Evolutionary conservation across 2,329 filamentous ascomycete species (phyloP).

Genomic region (Trichophaea hybrida): DNA sequence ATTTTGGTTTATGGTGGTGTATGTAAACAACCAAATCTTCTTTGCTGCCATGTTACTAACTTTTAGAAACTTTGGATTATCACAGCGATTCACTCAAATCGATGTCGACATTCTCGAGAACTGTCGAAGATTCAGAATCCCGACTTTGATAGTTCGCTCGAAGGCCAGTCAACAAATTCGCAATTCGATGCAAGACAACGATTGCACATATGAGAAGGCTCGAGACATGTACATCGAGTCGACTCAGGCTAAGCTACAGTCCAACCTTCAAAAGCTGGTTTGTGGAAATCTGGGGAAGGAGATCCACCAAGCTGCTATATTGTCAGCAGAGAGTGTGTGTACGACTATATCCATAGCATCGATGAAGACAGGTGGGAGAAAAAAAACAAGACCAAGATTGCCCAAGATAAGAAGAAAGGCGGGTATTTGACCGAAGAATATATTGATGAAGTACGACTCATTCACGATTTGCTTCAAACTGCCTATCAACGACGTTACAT

Average conservation of each 20-base stretch:
- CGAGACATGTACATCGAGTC: not conserved
- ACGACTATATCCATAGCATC: not conserved
- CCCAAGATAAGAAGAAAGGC: not conserved
- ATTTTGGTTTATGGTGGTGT: conserved; percentile 1
- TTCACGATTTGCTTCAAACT: conserved; percentile 3
- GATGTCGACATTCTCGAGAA: conserved; percentile 7
- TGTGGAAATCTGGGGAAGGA: not conserved
- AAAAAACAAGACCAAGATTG: not conserved
- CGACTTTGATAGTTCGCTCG: conserved; percentile 10
- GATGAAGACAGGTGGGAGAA: not conserved
- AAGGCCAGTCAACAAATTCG: conserved; percentile 30
- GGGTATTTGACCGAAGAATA: not conserved
- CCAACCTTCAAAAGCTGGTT: not conserved
- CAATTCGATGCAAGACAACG: not conserved
- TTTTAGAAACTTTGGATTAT: not conserved
- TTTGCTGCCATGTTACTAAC: not conserved
- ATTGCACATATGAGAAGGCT: not conserved
- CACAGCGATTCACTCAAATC: conserved; percentile 2
- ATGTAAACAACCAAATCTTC: not conserved
- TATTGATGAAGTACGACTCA: not conserved
- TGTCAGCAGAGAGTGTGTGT: not conserved
- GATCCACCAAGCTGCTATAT: not conserved
- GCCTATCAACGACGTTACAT: conserved; percentile 5
- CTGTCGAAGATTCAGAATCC: conserved; percentile 7
- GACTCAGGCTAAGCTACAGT: not conserved